phyloP scores from a whole-genome alignment of 768 basidiomycete species.

The Rhizopogon rudus region DNA sequence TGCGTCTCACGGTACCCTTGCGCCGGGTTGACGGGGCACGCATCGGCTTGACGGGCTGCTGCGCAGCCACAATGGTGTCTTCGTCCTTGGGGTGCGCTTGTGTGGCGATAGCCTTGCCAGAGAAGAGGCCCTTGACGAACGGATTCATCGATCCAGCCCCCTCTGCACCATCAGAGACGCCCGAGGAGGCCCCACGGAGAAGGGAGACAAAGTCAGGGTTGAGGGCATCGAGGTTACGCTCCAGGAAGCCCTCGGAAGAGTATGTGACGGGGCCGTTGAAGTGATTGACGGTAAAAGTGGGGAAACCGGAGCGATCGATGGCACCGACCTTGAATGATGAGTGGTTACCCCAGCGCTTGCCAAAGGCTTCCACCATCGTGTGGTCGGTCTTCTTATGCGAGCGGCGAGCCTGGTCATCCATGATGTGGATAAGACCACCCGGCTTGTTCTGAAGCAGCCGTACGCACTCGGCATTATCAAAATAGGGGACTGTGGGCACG shows the following conservation, averaged over 20 bases:
- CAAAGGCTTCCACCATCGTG: slow-evolving; percentile 92
- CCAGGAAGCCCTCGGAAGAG: slow-evolving; percentile 85
- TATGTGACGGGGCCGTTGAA: slow-evolving; percentile 91
- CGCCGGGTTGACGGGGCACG: slow-evolving; percentile 86
- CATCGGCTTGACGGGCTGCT: slow-evolving; percentile 93
- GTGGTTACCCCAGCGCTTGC: slow-evolving; percentile 93
- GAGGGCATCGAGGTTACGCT: slow-evolving; percentile 82
- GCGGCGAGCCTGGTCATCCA: slow-evolving; percentile 92
- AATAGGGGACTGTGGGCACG: slow-evolving; percentile 71
- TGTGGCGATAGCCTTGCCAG: slow-evolving; percentile 83
- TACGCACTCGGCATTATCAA: slow-evolving; percentile 89
- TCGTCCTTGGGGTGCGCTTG: slow-evolving; percentile 90
- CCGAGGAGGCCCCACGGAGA: slow-evolving; percentile 50
- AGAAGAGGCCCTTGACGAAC: slow-evolving; percentile 89
- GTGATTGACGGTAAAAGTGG: slow-evolving; percentile 89
- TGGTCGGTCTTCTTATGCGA: slow-evolving; percentile 88
- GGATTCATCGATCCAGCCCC: slow-evolving; percentile 81
- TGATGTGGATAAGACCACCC: slow-evolving; percentile 92
- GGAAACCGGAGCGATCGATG: slow-evolving; percentile 71
- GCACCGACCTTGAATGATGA: slow-evolving; percentile 82
- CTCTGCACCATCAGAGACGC: slow-evolving; percentile 45
- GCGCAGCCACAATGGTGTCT: slow-evolving; percentile 92
- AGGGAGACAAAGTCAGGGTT: slow-evolving; percentile 93
- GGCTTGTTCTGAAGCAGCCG: slow-evolving; percentile 81
- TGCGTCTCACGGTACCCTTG: slow-evolving; percentile 65